Evolutionary conservation across 2,329 filamentous ascomycete genomes (phyloP).

Genomic region (Ilyonectria sp.): DNA sequence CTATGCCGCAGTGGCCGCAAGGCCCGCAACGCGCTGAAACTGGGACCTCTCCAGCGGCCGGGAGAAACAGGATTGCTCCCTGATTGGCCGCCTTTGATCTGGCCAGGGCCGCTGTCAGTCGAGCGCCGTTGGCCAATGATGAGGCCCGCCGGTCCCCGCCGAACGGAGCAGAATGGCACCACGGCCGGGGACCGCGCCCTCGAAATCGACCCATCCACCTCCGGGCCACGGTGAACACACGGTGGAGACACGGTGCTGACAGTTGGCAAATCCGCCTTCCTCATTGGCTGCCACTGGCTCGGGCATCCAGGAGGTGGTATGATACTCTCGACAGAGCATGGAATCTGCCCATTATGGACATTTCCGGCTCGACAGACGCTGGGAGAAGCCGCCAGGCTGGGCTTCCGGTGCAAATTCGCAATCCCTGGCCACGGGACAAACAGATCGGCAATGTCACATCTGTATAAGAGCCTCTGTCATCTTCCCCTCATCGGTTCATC

Average conservation of each 20-base stretch:
- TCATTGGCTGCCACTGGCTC: conserved; percentile 38
- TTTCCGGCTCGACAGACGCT: conserved; percentile 39
- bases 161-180: conserved; percentile 47
- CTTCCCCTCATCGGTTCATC: conserved; percentile 34
- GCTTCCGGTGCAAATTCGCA: conserved; percentile 36
- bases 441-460: conserved; percentile 35
- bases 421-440: conserved; percentile 22
- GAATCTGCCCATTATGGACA: conserved; percentile 49
- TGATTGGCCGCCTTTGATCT: conserved; percentile 29
- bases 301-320: conserved; percentile 43
- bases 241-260: conserved; percentile 41
- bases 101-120: conserved; percentile 32
- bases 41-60: conserved; percentile 24
- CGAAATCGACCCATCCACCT: conserved; percentile 46
- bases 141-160: conserved; percentile 44
- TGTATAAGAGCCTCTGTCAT: conserved; percentile 45
- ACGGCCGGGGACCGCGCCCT: conserved; percentile 34
- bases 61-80: conserved; percentile 42
- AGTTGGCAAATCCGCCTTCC: conserved; percentile 3
- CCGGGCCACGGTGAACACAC: conserved; percentile 31
- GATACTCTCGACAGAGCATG: conserved; percentile 44
- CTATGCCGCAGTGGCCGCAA: conserved; percentile 20
- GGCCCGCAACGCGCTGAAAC: conserved; percentile 11
- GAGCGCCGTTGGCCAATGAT: conserved; percentile 41
- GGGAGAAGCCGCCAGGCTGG: conserved; percentile 41